Evolutionary conservation across 768 basidiomycete species (phyloP).

Genomic region (Podaxis pistillaris): DNA sequence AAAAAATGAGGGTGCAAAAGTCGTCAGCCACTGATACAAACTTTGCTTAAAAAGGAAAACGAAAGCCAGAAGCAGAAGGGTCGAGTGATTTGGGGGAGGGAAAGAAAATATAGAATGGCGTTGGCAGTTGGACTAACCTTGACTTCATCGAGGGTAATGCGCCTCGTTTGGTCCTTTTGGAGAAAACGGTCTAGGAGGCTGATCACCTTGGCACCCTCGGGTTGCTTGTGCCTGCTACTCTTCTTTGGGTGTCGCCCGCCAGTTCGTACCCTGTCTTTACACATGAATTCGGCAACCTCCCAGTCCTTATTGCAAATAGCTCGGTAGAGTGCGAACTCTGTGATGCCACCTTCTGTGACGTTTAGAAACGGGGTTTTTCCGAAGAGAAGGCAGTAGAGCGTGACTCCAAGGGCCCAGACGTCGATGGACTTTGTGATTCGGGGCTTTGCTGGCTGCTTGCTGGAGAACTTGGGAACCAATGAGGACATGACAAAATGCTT

Average conservation of each 20-base stretch:
- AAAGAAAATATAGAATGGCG: constrained; percentile 15
- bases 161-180: constrained; percentile 71
- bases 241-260: constrained; percentile 52
- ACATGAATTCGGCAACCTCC: constrained; percentile 66
- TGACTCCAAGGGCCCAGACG: constrained; percentile 97
- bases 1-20: constrained; percentile 14
- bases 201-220: constrained; percentile 63
- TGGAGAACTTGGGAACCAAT: constrained; percentile 26
- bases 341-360: constrained; percentile 24
- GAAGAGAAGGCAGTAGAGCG: constrained; percentile 91
- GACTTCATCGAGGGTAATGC: constrained; percentile 78
- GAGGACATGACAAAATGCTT: constrained; percentile 25
- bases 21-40: constrained; percentile 10
- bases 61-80: constrained; percentile 13
- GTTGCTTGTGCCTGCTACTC: constrained; percentile 14
- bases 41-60: constrained; percentile 13
- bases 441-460: constrained; percentile 24
- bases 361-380: constrained; percentile 75
- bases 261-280: constrained; percentile 61
- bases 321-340: constrained; percentile 76
- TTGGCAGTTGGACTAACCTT: constrained; percentile 49
- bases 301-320: constrained; percentile 80
- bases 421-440: constrained; percentile 90
- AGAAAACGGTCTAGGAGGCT: constrained; percentile 73
- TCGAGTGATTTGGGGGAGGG: constrained; percentile 10